phyloP scores from a whole-genome alignment of 2,329 filamentous ascomycete species.

The Grosmannia serpens region DNA sequence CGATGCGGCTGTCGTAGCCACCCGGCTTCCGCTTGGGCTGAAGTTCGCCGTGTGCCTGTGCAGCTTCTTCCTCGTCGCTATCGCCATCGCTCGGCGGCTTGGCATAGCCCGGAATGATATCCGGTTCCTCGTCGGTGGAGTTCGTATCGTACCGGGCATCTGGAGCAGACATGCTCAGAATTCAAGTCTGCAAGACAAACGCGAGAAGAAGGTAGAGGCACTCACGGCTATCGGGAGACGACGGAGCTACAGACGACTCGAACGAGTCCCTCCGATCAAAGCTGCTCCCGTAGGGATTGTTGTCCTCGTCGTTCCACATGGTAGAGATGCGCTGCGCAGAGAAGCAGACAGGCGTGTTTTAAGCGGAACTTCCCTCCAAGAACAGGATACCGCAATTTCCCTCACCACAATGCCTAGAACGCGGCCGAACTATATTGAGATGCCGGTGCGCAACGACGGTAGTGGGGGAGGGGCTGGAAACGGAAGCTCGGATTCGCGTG shows the following conservation, averaged over 20 bases:
- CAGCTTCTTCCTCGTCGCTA: slow-evolving; percentile 36
- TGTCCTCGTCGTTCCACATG: slow-evolving; percentile 99
- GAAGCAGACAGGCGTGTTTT: background rate
- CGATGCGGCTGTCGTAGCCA: slow-evolving; percentile 87
- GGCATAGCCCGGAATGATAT: slow-evolving; percentile 19
- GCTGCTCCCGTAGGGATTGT: slow-evolving; percentile 87
- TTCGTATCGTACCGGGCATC: slow-evolving; percentile 52
- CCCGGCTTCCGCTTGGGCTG: slow-evolving; percentile 61
- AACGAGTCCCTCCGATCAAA: slow-evolving; percentile 81
- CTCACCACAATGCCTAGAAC: background rate
- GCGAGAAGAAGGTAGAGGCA: slow-evolving; percentile 19
- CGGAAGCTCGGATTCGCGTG: slow-evolving; percentile 2
- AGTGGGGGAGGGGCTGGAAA: slow-evolving; percentile 1
- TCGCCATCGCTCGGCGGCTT: slow-evolving; percentile 23
- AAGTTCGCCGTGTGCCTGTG: slow-evolving; percentile 26
- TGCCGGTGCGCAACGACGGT: background rate
- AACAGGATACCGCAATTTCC: background rate
- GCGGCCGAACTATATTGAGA: background rate
- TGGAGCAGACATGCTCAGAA: slow-evolving; percentile 12
- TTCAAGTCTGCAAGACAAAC: background rate
- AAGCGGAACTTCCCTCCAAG: background rate
- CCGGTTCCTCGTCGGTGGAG: slow-evolving; percentile 56
- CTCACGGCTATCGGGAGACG: slow-evolving; percentile 45
- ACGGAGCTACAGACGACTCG: slow-evolving; percentile 52
- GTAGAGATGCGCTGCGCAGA: slow-evolving; percentile 16